phyloP scores from a whole-genome alignment of 2,329 filamentous ascomycete genomes.

The Zelopaecilomyces penicillatus region DNA sequence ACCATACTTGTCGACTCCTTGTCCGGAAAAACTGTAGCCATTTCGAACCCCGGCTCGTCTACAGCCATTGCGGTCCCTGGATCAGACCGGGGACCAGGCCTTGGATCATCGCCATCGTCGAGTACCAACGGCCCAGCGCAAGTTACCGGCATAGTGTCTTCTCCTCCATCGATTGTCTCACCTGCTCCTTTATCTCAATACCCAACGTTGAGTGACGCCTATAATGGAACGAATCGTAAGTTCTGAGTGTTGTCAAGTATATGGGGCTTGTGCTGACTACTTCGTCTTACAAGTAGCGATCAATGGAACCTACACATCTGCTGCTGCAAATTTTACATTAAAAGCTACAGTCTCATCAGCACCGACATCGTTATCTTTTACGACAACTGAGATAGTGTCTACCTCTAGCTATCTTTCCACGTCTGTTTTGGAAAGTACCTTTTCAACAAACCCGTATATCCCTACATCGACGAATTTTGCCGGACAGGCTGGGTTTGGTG shows the following conservation, averaged over 20 bases:
- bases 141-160: not conserved
- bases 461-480: too few relatives aligned
- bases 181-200: slow-evolving; percentile 20
- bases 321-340: slow-evolving; percentile 1
- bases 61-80: slow-evolving; percentile 1
- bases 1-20: slow-evolving; percentile 29
- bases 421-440: too few relatives aligned
- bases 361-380: not conserved
- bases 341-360: not conserved
- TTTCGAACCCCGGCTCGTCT: slow-evolving; percentile 18
- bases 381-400: too few relatives aligned
- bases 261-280: too few relatives aligned
- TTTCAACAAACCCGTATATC: too few relatives aligned
- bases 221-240: slow-evolving; percentile 19
- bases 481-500: not conserved
- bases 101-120: not conserved
- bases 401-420: too few relatives aligned
- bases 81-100: slow-evolving; percentile 1
- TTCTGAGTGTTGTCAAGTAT: not conserved
- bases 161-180: slow-evolving; percentile 12
- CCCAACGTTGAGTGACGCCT: slow-evolving; percentile 8
- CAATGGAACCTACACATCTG: not conserved
- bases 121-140: not conserved
- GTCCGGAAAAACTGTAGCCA: slow-evolving; percentile 29
- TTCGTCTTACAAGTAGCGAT: too few relatives aligned